Base-by-base conservation (phyloP, 1,284 basidiomycete species). In the Farysia itapuensis region DNA sequence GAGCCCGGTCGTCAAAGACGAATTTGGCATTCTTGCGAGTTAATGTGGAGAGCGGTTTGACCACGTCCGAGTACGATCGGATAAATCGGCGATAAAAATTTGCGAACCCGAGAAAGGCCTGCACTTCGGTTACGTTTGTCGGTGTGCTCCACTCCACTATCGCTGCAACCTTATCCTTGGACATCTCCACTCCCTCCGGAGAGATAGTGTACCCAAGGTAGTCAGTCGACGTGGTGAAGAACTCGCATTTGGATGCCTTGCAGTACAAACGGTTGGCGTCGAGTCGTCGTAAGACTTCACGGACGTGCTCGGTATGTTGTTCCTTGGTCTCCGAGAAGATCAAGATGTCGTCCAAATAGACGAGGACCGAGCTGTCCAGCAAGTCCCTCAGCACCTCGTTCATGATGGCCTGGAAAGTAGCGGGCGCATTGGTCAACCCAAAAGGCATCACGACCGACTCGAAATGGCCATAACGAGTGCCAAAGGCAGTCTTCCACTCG, bases 401-500 rank as follows among this genome's bases (percentile, higher is more conserved):
- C 14, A 47, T 43, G 19, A 32, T 18, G 6, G 5, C 1, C 24
- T 47, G 44, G 21, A 47, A 47, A 28, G 40, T 30, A 18, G 44
- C 30, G 19, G 41, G 44, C n/a, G 44, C 44, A 19, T 47, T 47
- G 18, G 23, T 37, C 11, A 47, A 26, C 24, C 44, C 44, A 18
- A 47, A 43, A 15, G 44, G 44, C 44, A 47, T 48, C 15, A 48
- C 45, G 4, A 19, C 13, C 16, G 15, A 48, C 29, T 48, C 45
- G 15, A 35, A 48, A 24, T n/a, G 18, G 11, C 35, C 32, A 15
- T 20, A 20, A 9, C 15, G 9, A 15, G 11, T 11, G 9, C 9
- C 9, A 29, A 65, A 65, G 13, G 56, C 61, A 5, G 57, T 64
- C 22, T 61, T 35, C 14, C 40, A 52, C 34, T 66, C 42, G 42